Evolutionary conservation across 2,329 filamentous ascomycete species (phyloP).

Genomic region (Penicillium sp.): DNA sequence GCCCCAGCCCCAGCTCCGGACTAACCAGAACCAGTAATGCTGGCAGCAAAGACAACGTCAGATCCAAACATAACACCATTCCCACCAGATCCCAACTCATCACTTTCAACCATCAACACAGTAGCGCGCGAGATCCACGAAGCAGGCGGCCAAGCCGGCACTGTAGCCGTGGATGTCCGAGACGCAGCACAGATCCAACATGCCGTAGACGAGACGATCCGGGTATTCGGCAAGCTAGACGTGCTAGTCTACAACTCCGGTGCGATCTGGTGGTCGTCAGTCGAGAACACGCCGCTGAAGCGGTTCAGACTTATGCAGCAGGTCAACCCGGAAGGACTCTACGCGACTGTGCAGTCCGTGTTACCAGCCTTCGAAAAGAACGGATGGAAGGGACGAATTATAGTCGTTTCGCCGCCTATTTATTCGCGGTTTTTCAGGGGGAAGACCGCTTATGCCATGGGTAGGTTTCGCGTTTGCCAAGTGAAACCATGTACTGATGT

Average conservation of each 20-base stretch:
- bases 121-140: slow-evolving; percentile 73
- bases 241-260: slow-evolving; percentile 81
- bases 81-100: slow-evolving; percentile 75
- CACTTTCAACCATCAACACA: slow-evolving; percentile 75
- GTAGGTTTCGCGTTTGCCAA: slow-evolving; percentile 26
- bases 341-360: slow-evolving; percentile 68
- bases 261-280: slow-evolving; percentile 80
- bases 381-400: slow-evolving; percentile 62
- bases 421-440: slow-evolving; percentile 83
- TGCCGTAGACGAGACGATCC: slow-evolving; percentile 61
- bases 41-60: slow-evolving; percentile 74
- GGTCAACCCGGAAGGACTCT: slow-evolving; percentile 75
- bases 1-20: neutral
- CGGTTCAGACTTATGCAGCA: slow-evolving; percentile 78
- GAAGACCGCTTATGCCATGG: slow-evolving; percentile 80
- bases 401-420: slow-evolving; percentile 82
- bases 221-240: slow-evolving; percentile 66
- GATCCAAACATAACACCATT: slow-evolving; percentile 63
- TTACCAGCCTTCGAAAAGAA: slow-evolving; percentile 66
- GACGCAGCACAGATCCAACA: slow-evolving; percentile 61
- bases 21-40: slow-evolving; percentile 59
- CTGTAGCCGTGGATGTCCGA: slow-evolving; percentile 71
- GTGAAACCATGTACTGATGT: neutral
- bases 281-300: slow-evolving; percentile 71
- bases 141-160: slow-evolving; percentile 64